Base-by-base conservation (phyloP, 495 filamentous ascomycete genomes). In the Friedmanniomyces endolithicus region DNA sequence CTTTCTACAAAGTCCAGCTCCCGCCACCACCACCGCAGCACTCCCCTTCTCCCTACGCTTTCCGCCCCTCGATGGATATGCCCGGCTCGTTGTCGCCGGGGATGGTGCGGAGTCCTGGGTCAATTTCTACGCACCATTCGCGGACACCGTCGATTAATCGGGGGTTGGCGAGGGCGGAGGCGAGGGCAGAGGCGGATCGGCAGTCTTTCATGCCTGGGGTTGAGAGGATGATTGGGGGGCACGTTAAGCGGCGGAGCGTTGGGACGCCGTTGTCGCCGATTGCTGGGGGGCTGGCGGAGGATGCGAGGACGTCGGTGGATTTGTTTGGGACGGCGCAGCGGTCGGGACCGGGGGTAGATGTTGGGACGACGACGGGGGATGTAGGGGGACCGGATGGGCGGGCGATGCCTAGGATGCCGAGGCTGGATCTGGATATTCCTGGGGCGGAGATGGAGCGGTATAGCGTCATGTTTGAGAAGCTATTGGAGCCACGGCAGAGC, bases 391-490 rank as follows among this genome's bases (percentile, higher is more conserved):
- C 11, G 8, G 2, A 51, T 17, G 24, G 20, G 7, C 3, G 7
- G 31, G 57, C 14, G 27, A 20, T 20, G 20, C 37, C 41, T 2
- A 34, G 47, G 33, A 57, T 47, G 25, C 59, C 59, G 20, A 45
- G 43, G 35, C 70, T 97, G 33, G 75, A 88, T 52, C 78, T 96
- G 7, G 80, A 92, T 33, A 94, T 97, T 35, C 90, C 90, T 0
- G 74, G 76, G 33, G 75, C 86, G 39, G 74, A 87, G 49, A 74
- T 97, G 74, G 90, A 95, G 64, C 75, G 90, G 22, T 97, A 95
- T 59, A 94, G 87, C 55, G 79, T 97, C 48, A 96, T 97, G 90
- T 97, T 97, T 68, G 78, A 83, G 45, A 81, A 77, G 41, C 75
- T 95, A 9, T 73, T 95, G 50, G 69, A 71, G 31, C 40, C 72